Percentiles rank a stretch among this genome's conserved stretches.
Evolutionary conservation across 441 rosid genomes (phyloP).

Genomic region (Adansonia madagascariensis): DNA sequence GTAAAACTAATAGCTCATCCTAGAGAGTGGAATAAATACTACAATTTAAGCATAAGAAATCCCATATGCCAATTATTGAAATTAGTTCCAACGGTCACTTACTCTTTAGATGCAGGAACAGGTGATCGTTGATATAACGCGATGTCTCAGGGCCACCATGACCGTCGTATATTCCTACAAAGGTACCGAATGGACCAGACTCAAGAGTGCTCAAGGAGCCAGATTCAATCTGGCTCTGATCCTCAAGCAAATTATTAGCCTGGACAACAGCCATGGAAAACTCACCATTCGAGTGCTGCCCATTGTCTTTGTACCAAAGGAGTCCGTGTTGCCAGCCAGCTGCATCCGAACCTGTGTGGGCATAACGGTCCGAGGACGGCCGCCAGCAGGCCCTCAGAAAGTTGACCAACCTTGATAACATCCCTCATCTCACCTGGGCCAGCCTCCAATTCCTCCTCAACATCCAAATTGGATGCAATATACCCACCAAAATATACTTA

Average conservation of each 20-base stretch:
- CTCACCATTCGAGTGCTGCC: conserved; percentile 51
- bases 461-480: conserved; percentile 60
- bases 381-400: conserved; percentile 53
- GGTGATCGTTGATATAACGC: conserved; percentile 49
- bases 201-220: conserved; percentile 49
- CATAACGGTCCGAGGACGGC: conserved; percentile 42
- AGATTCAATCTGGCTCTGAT: conserved; percentile 62
- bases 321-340: conserved; percentile 56
- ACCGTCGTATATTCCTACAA: conserved; percentile 54
- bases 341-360: conserved; percentile 39
- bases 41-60: neutral
- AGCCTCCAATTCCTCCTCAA: conserved; percentile 55
- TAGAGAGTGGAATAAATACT: neutral
- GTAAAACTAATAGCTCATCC: neutral
- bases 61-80: neutral
- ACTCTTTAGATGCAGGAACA: conserved; percentile 56
- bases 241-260: conserved; percentile 60
- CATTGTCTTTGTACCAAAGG: conserved; percentile 56
- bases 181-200: conserved; percentile 52
- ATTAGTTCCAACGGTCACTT: conserved; percentile 23
- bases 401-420: conserved; percentile 54
- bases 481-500: neutral
- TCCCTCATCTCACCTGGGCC: conserved; percentile 53
- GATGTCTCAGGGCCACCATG: conserved; percentile 64
- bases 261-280: conserved; percentile 60